Base-by-base conservation (phyloP, 2,329 filamentous ascomycete genomes). In the Pseudogymnoascus sp. region DNA sequence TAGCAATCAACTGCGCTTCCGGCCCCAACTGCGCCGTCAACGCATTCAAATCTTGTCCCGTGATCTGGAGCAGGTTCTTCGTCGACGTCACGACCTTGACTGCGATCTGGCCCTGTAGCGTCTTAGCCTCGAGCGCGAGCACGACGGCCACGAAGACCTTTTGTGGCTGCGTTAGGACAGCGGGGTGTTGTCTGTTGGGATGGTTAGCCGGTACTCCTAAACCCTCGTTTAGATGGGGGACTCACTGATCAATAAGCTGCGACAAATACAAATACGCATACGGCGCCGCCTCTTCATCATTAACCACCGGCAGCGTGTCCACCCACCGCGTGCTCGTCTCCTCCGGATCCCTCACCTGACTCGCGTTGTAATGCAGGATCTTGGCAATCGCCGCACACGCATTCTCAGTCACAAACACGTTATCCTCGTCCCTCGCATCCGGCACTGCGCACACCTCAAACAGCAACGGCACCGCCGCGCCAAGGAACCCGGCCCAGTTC, bases 351-450 rank as follows among this genome's bases (percentile, higher is more conserved):
- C 81, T 81, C 16, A 99, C 87, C 73, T 89, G 90, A 68, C 81
- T 81, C 24, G 86, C 80, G 76, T 96, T 97, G 79, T 88, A 97
- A 74, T 96, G 92, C 67, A 99, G 81, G 61, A 99, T 93, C 82
- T 99, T 99, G 37, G 95, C 95, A 72, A 99, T 95, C 68, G 91
- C 92, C 43, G 95, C 93, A 69, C 91, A 97, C 6, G 93, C 93
- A 73, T 99, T 99, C 78, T 99, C 95, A 1, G 95, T 98, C 2
- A 95, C 95, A 73, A 96, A 99, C 1, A 96, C 89, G 70, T 98
- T 93, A 70, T 98, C 95, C 67, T 98, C 95, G 59, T 85, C 88
- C 67, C 95, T 86, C 4, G 93, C 88, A 67, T 96, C 89, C 2
- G 89, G 85, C 62, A 93, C 83, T 72, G 90, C 88, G 5, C 88